Percentiles rank a stretch among this genome's conserved stretches.
These are phyloP conservation scores for Ceratorhiza oryzae-sativae DNA, from an alignment of 1,284 basidiomycete species.

Conservation along the genomic window DNA sequence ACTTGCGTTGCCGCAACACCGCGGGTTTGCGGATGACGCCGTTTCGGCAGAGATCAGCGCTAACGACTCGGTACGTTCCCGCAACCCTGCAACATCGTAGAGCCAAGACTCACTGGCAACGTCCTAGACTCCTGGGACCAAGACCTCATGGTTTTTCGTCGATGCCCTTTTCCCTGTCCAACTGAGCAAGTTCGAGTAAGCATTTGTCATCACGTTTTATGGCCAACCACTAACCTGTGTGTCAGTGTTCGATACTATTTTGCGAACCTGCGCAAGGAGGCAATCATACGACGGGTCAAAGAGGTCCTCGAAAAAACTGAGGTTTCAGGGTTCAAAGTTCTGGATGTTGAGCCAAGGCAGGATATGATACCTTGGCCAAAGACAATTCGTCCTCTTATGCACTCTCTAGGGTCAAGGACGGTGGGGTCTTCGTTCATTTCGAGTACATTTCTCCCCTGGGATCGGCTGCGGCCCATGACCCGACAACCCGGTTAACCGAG, in stretches of 20 bases:
- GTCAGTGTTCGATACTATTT: constrained; percentile 14
- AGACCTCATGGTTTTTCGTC: constrained; percentile 31
- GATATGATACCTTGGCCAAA: not conserved
- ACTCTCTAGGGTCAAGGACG: constrained; percentile 67
- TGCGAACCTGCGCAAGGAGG: constrained; percentile 30
- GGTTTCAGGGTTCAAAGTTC: constrained; percentile 62
- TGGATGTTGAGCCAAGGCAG: constrained; percentile 59
- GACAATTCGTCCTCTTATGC: not conserved
- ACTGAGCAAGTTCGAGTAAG: constrained; percentile 33
- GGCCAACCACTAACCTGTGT: not conserved
- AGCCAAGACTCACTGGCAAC: not conserved
- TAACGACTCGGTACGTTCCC: constrained; percentile 26
- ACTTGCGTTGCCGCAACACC: not conserved
- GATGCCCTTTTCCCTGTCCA: constrained; percentile 26
- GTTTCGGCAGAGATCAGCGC: constrained; percentile 33
- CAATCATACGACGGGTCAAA: constrained; percentile 23
- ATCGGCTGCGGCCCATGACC: constrained; percentile 43
- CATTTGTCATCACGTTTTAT: not conserved
- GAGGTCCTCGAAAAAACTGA: constrained; percentile 51
- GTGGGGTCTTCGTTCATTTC: constrained; percentile 87
- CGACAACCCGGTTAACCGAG: constrained; percentile 52
- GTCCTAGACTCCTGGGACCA: constrained; percentile 24
- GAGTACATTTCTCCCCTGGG: constrained; percentile 58
- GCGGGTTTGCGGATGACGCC: constrained; percentile 15
- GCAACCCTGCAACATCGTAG: not conserved